A percentile compares a stretch with the other conserved stretches of the same genome.
Conservation (phyloP, 257 asterid genomes). For the Solanum tarapatanum region DNA sequence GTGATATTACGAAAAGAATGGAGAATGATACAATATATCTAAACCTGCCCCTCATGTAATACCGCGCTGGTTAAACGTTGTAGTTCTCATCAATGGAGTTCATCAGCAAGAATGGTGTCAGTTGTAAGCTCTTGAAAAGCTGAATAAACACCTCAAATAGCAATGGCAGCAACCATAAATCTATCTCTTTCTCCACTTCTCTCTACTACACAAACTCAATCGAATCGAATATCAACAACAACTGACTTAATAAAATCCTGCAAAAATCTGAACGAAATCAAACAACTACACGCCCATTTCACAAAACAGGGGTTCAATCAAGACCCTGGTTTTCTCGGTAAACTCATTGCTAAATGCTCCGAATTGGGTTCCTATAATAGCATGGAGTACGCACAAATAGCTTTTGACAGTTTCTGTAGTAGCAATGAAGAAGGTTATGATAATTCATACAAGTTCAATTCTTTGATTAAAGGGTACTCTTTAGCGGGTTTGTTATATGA, state of each 20-base stretch:
- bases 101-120: background rate
- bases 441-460: slow-evolving; percentile 23
- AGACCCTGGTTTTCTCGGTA: slow-evolving; percentile 13
- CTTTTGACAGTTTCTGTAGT: slow-evolving; percentile 20
- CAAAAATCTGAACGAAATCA: slow-evolving; percentile 32
- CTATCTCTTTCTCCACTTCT: background rate
- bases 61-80: too few relatives aligned
- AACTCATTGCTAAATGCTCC: slow-evolving; percentile 30
- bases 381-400: slow-evolving; percentile 30
- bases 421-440: slow-evolving; percentile 5
- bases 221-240: background rate
- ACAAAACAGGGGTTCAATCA: slow-evolving; percentile 24
- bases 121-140: background rate
- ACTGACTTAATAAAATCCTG: slow-evolving; percentile 26
- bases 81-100: background rate
- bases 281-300: slow-evolving; percentile 34
- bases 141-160: background rate
- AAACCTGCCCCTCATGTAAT: too few relatives aligned
- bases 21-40: too few relatives aligned
- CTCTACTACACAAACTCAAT: background rate
- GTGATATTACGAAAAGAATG: too few relatives aligned
- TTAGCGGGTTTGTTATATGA: slow-evolving; percentile 12
- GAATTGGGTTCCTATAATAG: slow-evolving; percentile 26
- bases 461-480: slow-evolving; percentile 34
- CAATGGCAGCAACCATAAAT: background rate